Percentiles rank a stretch among this genome's conserved stretches.
phyloP scores from a whole-genome alignment of 805 yeast genomes.

The Jamesozyma hellenica region DNA sequence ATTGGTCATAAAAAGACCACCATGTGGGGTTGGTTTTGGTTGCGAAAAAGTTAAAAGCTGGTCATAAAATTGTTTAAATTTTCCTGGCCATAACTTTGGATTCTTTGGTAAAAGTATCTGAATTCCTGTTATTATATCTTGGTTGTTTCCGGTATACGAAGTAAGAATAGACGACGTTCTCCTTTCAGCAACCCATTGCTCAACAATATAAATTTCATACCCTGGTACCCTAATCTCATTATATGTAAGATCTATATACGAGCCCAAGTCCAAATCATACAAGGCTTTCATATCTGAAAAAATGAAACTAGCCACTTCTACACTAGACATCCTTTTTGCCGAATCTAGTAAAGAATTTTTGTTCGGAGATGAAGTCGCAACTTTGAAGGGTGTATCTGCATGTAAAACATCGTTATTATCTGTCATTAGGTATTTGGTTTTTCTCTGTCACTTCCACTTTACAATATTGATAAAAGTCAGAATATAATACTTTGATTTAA shows the following conservation, averaged over 20 bases:
- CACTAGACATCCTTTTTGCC: not conserved
- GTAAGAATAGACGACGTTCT: conserved; percentile 64
- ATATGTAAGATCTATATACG: conserved; percentile 34
- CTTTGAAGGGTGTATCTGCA: no score
- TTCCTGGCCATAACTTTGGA: conserved; percentile 28
- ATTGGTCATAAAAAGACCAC: conserved; percentile 68
- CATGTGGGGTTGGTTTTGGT: conserved; percentile 51
- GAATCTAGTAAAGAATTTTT: not conserved
- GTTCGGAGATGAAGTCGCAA: not conserved
- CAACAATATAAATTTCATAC: conserved; percentile 83
- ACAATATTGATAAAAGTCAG: no score
- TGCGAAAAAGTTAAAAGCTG: conserved; percentile 57
- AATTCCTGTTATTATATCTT: conserved; percentile 51
- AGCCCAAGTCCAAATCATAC: conserved; percentile 35
- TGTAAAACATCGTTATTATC: no score
- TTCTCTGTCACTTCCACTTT: no score
- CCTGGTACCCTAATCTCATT: conserved; percentile 50
- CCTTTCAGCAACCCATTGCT: conserved; percentile 85
- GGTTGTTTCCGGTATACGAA: conserved; percentile 74
- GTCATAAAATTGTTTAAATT: conserved; percentile 50
- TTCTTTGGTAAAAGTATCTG: conserved; percentile 42
- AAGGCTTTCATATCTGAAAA: conserved; percentile 54
- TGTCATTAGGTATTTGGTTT: no score
- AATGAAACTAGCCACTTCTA: conserved; percentile 23
- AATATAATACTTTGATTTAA: no score